These are phyloP conservation scores for Linderina pennispora DNA, from an alignment of 192 early-diverging fungal genomes.

Conservation along the genomic window DNA sequence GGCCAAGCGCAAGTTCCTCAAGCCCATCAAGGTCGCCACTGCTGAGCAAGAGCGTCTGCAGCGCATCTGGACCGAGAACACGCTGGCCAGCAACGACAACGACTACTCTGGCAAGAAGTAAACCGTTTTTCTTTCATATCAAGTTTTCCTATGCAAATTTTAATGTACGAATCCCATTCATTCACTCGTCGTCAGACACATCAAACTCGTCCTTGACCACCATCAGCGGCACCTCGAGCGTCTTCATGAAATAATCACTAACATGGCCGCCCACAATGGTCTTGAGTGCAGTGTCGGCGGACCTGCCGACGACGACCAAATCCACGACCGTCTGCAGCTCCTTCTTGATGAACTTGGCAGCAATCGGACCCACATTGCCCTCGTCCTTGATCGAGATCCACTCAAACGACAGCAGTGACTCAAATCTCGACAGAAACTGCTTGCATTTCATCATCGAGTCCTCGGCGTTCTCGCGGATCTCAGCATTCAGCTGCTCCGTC, in stretches of 20 bases:
- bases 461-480: slow-evolving; percentile 45
- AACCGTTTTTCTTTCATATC: slow-evolving; percentile 3
- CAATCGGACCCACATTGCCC: slow-evolving; percentile 35
- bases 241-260: slow-evolving; percentile 28
- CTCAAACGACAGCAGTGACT: slow-evolving; percentile 40
- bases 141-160: not conserved
- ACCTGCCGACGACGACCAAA: slow-evolving; percentile 32
- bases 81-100: slow-evolving; percentile 19
- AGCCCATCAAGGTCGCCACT: slow-evolving; percentile 32
- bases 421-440: slow-evolving; percentile 45
- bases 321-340: slow-evolving; percentile 28
- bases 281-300: slow-evolving; percentile 19
- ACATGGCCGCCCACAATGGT: slow-evolving; percentile 34
- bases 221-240: slow-evolving; percentile 37
- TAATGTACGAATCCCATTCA: not conserved
- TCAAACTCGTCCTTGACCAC: slow-evolving; percentile 47
- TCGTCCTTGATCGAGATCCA: slow-evolving; percentile 49
- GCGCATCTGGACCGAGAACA: slow-evolving; percentile 48
- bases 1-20: slow-evolving; percentile 46
- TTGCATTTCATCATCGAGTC: slow-evolving; percentile 38
- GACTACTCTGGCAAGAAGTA: no score
- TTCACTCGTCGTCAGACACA: slow-evolving; percentile 41
- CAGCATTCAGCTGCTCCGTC: slow-evolving; percentile 44
- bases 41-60: slow-evolving; percentile 39
- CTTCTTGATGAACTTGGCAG: slow-evolving; percentile 30